These are phyloP conservation scores for Calycina herbarum DNA, from an alignment of 2,329 filamentous ascomycete genomes.

Conservation along the genomic window DNA sequence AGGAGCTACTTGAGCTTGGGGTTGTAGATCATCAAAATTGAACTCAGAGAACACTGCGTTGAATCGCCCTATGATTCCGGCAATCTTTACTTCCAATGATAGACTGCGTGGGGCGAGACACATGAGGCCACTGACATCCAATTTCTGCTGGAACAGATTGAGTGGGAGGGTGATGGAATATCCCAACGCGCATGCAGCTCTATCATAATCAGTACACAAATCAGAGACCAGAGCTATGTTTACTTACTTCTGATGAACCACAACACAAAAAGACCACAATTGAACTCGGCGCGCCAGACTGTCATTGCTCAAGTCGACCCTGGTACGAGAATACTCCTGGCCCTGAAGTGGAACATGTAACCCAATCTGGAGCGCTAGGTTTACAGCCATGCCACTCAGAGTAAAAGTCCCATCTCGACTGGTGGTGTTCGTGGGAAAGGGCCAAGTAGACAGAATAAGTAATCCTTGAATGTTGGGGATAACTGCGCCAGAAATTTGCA, in stretches of 20 bases:
- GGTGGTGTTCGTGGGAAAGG: conserved; percentile 18
- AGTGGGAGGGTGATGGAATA: conserved; percentile 20
- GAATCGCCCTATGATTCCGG: conserved; percentile 16
- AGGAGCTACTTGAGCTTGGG: conserved; percentile 16
- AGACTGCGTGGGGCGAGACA: conserved; percentile 13
- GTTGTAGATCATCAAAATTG: conserved; percentile 18
- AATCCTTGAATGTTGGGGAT: conserved; percentile 22
- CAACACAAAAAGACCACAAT: conserved; percentile 20
- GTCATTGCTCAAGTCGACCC: conserved; percentile 16
- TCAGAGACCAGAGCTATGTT: background rate
- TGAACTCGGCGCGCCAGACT: conserved; percentile 15
- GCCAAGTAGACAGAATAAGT: conserved; percentile 20
- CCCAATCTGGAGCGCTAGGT: conserved; percentile 20
- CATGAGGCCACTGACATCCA: conserved; percentile 15
- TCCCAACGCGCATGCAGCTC: conserved; percentile 19
- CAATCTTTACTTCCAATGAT: conserved; percentile 15
- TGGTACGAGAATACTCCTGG: conserved; percentile 20
- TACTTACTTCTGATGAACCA: conserved; percentile 22
- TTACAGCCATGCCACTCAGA: conserved; percentile 18
- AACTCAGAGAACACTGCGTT: conserved; percentile 19
- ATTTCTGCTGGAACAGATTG: conserved; percentile 16
- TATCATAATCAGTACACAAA: background rate
- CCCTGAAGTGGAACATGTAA: conserved; percentile 21
- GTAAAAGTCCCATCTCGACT: conserved; percentile 21
- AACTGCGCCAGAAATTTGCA: conserved; percentile 18